Evolutionary conservation across 2,329 filamentous ascomycete species (phyloP).

Genomic region (Colletotrichum camelliae): DNA sequence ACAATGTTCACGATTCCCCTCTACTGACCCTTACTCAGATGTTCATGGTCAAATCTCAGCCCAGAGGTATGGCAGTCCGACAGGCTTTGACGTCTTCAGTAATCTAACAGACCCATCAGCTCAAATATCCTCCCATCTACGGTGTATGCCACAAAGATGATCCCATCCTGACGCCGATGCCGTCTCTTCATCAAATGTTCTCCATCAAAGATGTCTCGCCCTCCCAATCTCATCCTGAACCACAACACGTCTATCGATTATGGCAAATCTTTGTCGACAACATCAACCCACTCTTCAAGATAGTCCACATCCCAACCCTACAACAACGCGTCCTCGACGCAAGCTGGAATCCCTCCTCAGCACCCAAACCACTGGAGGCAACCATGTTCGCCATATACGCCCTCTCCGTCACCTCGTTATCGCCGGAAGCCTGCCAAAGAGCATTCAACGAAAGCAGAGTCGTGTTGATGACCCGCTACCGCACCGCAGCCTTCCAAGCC

Average conservation of each 20-base stretch:
- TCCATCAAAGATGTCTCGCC: not conserved
- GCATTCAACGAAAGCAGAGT: constrained; percentile 23
- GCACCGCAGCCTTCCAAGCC: constrained; percentile 27
- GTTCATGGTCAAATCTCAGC: not conserved
- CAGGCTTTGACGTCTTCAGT: rapidly evolving
- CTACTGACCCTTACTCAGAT: not conserved
- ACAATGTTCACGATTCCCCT: too few relatives aligned
- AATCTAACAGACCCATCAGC: not conserved
- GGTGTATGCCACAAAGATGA: constrained; percentile 27
- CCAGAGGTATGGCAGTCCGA: not conserved
- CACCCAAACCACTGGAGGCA: constrained; percentile 25
- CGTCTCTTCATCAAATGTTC: constrained; percentile 11
- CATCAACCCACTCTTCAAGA: constrained; percentile 35
- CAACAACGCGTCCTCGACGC: constrained; percentile 35
- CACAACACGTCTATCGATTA: constrained; percentile 31
- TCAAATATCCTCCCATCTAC: constrained; percentile 23
- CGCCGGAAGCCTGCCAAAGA: constrained; percentile 19
- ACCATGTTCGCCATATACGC: constrained; percentile 34
- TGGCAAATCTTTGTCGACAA: constrained; percentile 39
- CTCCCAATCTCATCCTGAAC: constrained; percentile 31
- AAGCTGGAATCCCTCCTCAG: constrained; percentile 26
- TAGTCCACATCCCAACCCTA: constrained; percentile 35
- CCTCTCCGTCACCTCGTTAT: constrained; percentile 27
- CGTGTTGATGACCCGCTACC: constrained; percentile 26
- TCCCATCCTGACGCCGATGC: constrained; percentile 11